phyloP scores from a whole-genome alignment of 306 rosid species.

The Prunus armeniaca region DNA sequence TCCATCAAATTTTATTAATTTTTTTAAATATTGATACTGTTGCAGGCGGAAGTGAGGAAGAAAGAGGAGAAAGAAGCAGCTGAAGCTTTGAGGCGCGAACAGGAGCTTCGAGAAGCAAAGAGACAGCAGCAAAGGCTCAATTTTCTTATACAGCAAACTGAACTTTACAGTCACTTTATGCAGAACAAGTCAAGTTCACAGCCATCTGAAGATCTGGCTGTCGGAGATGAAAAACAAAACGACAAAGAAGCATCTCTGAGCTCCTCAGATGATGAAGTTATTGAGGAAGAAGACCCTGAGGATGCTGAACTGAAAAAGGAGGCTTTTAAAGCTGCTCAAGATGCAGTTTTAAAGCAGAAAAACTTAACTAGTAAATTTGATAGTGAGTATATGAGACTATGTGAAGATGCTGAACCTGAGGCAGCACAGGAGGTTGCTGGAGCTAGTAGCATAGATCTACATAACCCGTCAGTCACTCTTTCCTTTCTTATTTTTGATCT shows the following conservation, averaged over 20 bases:
- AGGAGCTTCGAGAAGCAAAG: constrained; percentile 97
- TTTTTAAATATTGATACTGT: constrained; percentile 20
- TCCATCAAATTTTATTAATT: constrained; percentile 12
- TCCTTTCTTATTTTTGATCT: background rate
- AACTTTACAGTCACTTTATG: constrained; percentile 98
- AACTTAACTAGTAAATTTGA: constrained; percentile 80
- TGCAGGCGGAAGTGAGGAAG: constrained; percentile 84
- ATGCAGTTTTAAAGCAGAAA: constrained; percentile 95
- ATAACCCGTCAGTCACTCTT: constrained; percentile 69
- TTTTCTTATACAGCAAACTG: constrained; percentile 98
- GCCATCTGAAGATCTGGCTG: constrained; percentile 58
- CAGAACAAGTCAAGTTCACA: constrained; percentile 81
- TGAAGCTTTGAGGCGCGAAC: constrained; percentile 92
- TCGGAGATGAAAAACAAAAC: constrained; percentile 44
- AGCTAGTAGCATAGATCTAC: constrained; percentile 90
- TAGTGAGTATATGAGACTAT: constrained; percentile 75
- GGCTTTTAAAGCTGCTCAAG: constrained; percentile 97
- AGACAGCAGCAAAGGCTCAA: constrained; percentile 97
- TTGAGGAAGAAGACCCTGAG: constrained; percentile 79
- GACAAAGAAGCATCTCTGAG: constrained; percentile 46
- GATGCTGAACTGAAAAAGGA: constrained; percentile 90
- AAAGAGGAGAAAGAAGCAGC: constrained; percentile 97
- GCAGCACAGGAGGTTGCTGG: constrained; percentile 77
- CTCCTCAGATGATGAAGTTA: constrained; percentile 43
- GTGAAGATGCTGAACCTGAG: constrained; percentile 74